These are phyloP conservation scores for Hanseniaspora lindneri DNA, from an alignment of 805 yeast genomes.

Conservation along the genomic window DNA sequence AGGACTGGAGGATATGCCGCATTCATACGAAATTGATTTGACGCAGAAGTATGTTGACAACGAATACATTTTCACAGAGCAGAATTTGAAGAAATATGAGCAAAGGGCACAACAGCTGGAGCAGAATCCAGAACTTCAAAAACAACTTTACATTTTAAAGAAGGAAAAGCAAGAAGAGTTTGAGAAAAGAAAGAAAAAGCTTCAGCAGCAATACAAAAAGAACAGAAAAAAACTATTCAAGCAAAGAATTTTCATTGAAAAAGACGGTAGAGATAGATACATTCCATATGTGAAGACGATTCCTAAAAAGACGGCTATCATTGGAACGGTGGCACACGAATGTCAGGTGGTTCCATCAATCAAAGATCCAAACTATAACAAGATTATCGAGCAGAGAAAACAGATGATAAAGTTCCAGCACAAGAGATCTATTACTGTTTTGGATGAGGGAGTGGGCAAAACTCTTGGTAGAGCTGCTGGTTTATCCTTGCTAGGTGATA, in stretches of 20 bases:
- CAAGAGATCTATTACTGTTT: constrained; percentile 52
- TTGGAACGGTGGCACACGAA: constrained; percentile 85
- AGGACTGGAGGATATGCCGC: constrained; percentile 52
- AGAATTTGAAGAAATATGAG: constrained; percentile 52
- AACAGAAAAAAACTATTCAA: constrained; percentile 28
- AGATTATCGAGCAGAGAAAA: constrained; percentile 49
- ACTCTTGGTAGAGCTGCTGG: constrained; percentile 69
- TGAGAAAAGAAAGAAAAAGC: constrained; percentile 26
- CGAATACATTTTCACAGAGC: constrained; percentile 79
- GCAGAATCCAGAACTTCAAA: constrained; percentile 31
- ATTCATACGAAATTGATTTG: constrained; percentile 67
- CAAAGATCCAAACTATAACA: constrained; percentile 55
- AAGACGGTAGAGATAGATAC: constrained; percentile 36
- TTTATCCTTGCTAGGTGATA: constrained; percentile 62
- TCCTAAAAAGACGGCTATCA: constrained; percentile 73
- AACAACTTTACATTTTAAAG: constrained; percentile 27
- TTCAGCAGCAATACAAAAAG: constrained; percentile 32
- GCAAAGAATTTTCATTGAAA: constrained; percentile 31
- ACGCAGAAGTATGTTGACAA: constrained; percentile 72
- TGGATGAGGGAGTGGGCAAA: constrained; percentile 76
- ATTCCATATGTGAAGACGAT: constrained; percentile 80
- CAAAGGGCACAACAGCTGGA: constrained; percentile 29
- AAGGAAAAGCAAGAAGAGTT: constrained; percentile 29
- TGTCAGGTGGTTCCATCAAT: constrained; percentile 77
- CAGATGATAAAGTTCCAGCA: constrained; percentile 38